Conservation (phyloP, 192 early-diverging fungal genomes). For the Coemansia erecta region DNA sequence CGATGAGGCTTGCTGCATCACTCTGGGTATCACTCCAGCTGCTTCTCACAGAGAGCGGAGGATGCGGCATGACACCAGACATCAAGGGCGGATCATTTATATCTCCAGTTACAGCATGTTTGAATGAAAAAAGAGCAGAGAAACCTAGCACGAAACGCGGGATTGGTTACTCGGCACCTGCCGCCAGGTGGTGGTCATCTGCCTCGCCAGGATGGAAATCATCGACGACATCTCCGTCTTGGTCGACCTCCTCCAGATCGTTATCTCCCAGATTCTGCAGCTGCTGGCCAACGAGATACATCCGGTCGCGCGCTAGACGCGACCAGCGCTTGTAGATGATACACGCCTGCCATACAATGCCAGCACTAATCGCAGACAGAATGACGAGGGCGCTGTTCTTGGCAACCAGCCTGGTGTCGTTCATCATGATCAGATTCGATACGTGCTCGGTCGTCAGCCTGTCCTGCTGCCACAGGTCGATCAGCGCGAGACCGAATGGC, state of each 20-base stretch:
- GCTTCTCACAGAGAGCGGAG: too few species aligned
- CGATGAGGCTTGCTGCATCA: too few species aligned
- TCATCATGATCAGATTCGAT: constrained; percentile 11
- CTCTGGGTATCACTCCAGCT: too few species aligned
- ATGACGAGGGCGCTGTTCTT: constrained; percentile 18
- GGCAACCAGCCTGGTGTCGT: constrained; percentile 25
- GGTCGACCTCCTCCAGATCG: neutral
- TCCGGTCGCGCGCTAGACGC: constrained; percentile 74
- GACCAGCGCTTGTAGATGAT: constrained; percentile 67
- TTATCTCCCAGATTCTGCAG: constrained; percentile 74
- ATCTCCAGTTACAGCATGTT: neutral
- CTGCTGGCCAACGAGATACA: constrained; percentile 79
- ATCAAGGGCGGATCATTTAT: neutral
- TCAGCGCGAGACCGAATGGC: constrained; percentile 24
- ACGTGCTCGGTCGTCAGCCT: constrained; percentile 25
- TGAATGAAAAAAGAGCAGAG: constrained; percentile 2
- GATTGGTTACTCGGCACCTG: too few species aligned
- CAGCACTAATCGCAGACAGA: constrained; percentile 16
- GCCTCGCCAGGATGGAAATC: neutral
- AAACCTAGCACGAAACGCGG: neutral
- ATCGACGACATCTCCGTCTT: neutral
- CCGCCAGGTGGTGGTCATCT: neutral
- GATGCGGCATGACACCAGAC: too few species aligned
- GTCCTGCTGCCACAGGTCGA: constrained; percentile 11
- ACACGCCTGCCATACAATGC: constrained; percentile 19